A percentile compares a stretch with the other conserved stretches of the same genome.
Conservation (phyloP, 768 basidiomycete genomes). For the Lepiota brunneoincarnata region DNA sequence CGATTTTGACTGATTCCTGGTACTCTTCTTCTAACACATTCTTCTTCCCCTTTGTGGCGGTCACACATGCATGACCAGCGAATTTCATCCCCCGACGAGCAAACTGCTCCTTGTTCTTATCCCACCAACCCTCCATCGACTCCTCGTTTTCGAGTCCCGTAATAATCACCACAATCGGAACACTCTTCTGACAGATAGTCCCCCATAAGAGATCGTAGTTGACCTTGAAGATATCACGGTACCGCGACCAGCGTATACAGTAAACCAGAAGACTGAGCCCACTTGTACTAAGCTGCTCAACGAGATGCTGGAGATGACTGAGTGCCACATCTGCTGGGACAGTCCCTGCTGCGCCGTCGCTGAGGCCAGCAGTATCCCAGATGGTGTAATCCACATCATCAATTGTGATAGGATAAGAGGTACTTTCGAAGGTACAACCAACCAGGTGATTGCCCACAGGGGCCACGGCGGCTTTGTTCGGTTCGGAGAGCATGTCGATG, state of each 20-base stretch:
- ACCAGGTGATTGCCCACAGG: conserved; percentile 26
- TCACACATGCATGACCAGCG: conserved; percentile 27
- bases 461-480: conserved; percentile 22
- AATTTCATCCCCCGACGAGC: conserved; percentile 24
- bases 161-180: conserved; percentile 32
- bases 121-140: conserved; percentile 33
- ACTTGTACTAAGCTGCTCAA: neutral
- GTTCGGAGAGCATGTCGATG: conserved; percentile 32
- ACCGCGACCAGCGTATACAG: conserved; percentile 5
- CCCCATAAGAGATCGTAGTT: conserved; percentile 36
- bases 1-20: neutral
- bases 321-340: conserved; percentile 19
- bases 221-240: conserved; percentile 15
- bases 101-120: conserved; percentile 26
- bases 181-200: conserved; percentile 29
- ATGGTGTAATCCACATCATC: conserved; percentile 21
- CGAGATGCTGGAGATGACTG: conserved; percentile 4
- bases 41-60: conserved; percentile 17
- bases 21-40: conserved; percentile 10
- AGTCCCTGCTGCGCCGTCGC: conserved; percentile 27
- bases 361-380: conserved; percentile 38
- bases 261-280: conserved; percentile 8
- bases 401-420: conserved; percentile 24
- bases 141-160: conserved; percentile 35
- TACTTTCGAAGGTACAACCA: conserved; percentile 32